Conservation (phyloP, 768 basidiomycete genomes). For the Lentinula sp. region DNA sequence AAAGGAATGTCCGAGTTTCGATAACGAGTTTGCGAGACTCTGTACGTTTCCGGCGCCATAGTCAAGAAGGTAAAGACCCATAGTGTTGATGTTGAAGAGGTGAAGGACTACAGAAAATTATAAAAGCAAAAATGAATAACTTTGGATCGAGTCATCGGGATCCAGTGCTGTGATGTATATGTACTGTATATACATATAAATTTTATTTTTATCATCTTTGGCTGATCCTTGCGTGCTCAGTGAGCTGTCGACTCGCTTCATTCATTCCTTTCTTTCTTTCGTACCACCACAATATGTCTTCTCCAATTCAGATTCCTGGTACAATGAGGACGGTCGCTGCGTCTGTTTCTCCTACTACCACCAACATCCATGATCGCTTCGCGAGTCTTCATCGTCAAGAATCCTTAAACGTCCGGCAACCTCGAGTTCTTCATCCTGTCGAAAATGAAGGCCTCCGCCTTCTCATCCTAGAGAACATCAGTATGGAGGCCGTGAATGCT, state of each 20-base stretch:
- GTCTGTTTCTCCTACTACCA: constrained; percentile 46
- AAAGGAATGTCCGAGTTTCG: constrained; percentile 77
- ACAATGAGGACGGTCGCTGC: constrained; percentile 31
- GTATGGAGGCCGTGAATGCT: constrained; percentile 76
- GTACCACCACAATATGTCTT: constrained; percentile 30
- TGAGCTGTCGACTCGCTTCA: neutral
- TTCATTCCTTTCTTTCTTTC: neutral
- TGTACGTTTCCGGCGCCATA: constrained; percentile 96
- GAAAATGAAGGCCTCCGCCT: constrained; percentile 79
- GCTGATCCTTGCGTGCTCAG: neutral
- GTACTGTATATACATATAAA: neutral
- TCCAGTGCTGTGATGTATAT: neutral
- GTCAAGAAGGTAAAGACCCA: constrained; percentile 84
- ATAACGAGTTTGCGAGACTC: constrained; percentile 89
- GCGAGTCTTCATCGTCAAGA: constrained; percentile 25
- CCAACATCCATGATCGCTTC: constrained; percentile 41
- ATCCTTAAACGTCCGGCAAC: constrained; percentile 38
- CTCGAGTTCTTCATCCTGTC: constrained; percentile 73
- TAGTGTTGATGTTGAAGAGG: constrained; percentile 12
- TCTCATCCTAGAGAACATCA: constrained; percentile 93
- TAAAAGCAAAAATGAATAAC: neutral
- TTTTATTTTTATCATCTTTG: neutral
- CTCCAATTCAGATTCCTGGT: constrained; percentile 40
- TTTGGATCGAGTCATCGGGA: neutral
- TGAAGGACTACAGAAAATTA: neutral